A percentile compares a stretch with the other conserved stretches of the same genome.
phyloP scores from a whole-genome alignment of 805 yeast species.

The Peterozyma toletana region DNA sequence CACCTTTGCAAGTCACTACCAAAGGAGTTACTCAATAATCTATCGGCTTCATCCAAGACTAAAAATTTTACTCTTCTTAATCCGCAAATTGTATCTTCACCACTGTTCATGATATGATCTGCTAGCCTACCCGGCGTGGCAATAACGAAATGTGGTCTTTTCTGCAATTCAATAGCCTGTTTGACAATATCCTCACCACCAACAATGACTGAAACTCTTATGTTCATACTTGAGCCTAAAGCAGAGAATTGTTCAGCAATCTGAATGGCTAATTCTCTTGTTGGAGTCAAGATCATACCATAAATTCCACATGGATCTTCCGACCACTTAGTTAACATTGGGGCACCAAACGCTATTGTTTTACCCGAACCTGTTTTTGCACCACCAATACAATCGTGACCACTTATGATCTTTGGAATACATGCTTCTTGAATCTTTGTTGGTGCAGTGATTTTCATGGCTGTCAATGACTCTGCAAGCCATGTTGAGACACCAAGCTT shows the following conservation, averaged over 20 bases:
- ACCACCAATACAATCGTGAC: slow-evolving; percentile 94
- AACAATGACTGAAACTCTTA: slow-evolving; percentile 74
- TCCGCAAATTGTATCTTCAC: slow-evolving; percentile 81
- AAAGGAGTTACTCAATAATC: slow-evolving; percentile 78
- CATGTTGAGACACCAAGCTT: slow-evolving; percentile 77
- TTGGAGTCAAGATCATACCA: slow-evolving; percentile 86
- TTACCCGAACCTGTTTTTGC: slow-evolving; percentile 98
- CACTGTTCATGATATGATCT: slow-evolving; percentile 80
- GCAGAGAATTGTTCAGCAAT: slow-evolving; percentile 97
- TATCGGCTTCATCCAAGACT: slow-evolving; percentile 95
- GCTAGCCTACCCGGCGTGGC: slow-evolving; percentile 98
- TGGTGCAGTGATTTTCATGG: slow-evolving; percentile 81
- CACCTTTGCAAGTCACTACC: slow-evolving; percentile 72
- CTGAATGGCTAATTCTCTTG: slow-evolving; percentile 90
- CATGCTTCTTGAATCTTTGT: slow-evolving; percentile 84
- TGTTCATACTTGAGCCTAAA: slow-evolving; percentile 81
- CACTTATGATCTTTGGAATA: slow-evolving; percentile 78
- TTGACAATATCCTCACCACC: slow-evolving; percentile 95
- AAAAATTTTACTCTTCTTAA: slow-evolving; percentile 70
- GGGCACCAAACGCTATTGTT: slow-evolving; percentile 96
- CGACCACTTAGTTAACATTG: slow-evolving; percentile 92
- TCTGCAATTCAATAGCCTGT: slow-evolving; percentile 76
- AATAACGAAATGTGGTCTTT: slow-evolving; percentile 85
- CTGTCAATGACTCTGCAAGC: slow-evolving; percentile 71
- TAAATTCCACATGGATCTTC: slow-evolving; percentile 90